Conservation (phyloP, 148 eudicot species). For the Rheum nobile region DNA sequence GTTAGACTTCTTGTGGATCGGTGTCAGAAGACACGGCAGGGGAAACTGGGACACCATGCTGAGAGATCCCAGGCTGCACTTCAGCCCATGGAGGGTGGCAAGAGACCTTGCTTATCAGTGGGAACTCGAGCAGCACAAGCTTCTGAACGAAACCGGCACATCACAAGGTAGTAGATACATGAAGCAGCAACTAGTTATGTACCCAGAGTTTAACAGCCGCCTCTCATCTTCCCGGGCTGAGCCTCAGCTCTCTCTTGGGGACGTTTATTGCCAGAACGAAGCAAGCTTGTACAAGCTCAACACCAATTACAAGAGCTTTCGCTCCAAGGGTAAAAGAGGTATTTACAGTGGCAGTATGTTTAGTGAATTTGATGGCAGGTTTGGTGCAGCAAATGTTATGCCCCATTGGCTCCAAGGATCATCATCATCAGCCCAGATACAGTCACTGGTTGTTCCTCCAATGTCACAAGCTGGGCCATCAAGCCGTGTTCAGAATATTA, state of each 20-base stretch:
- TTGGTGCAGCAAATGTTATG: slow-evolving; percentile 7
- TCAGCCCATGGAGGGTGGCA: slow-evolving; percentile 40
- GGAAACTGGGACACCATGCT: slow-evolving; percentile 63
- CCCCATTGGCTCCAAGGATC: slow-evolving; percentile 39
- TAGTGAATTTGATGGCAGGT: slow-evolving; percentile 11
- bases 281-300: slow-evolving; percentile 7
- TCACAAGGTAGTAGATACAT: slow-evolving; percentile 17
- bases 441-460: slow-evolving; percentile 13
- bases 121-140: slow-evolving; percentile 38
- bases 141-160: slow-evolving; percentile 17
- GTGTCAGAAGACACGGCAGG: slow-evolving; percentile 55
- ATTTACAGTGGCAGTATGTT: slow-evolving; percentile 7
- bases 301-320: slow-evolving; percentile 7
- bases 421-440: not conserved
- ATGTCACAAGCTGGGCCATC: slow-evolving; percentile 14
- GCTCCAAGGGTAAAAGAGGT: slow-evolving; percentile 10
- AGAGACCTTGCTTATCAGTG: slow-evolving; percentile 43
- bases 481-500: slow-evolving; percentile 14
- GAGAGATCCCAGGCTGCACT: slow-evolving; percentile 44
- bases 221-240: slow-evolving; percentile 13
- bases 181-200: slow-evolving; percentile 17
- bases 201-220: slow-evolving; percentile 6
- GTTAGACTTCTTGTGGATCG: slow-evolving; percentile 59
- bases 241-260: slow-evolving; percentile 36
- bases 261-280: slow-evolving; percentile 20